These are phyloP conservation scores for Patellifolia procumbens DNA, from an alignment of 179 eudicot genomes.

Conservation along the genomic window DNA sequence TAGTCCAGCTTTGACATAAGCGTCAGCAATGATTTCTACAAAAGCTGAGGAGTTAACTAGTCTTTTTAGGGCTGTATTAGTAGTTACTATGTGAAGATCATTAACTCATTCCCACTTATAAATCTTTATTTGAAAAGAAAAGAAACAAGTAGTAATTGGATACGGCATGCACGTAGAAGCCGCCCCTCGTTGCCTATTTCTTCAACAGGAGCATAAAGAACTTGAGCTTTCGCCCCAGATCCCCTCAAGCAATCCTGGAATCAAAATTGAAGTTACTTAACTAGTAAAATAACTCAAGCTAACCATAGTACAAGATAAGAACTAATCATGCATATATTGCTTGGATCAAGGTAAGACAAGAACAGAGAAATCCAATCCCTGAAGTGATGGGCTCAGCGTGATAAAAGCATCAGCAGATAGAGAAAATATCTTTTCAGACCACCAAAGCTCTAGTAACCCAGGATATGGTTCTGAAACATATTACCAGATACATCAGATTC, in stretches of 20 bases:
- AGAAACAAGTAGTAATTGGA: conserved; percentile 38
- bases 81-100: conserved; percentile 11
- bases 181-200: conserved; percentile 77
- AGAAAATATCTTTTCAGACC: not conserved
- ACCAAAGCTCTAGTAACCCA: not conserved
- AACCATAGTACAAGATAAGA: conserved; percentile 12
- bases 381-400: not conserved
- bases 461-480: not conserved
- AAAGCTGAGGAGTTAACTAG: conserved; percentile 51
- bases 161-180: conserved; percentile 83
- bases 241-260: conserved; percentile 80
- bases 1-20: conserved; percentile 82
- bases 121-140: not conserved
- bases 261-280: conserved; percentile 9
- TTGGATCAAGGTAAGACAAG: not conserved
- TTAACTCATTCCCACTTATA: not conserved
- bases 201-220: conserved; percentile 81
- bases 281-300: not conserved
- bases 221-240: conserved; percentile 61
- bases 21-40: conserved; percentile 77
- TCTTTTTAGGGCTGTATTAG: conserved; percentile 7
- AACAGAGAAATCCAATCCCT: not conserved
- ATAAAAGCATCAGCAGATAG: not conserved
- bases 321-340: not conserved
- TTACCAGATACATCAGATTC: conserved; percentile 6